Base-by-base conservation (phyloP, 2,329 filamentous ascomycete species). In the Epichloe coenophiala region DNA sequence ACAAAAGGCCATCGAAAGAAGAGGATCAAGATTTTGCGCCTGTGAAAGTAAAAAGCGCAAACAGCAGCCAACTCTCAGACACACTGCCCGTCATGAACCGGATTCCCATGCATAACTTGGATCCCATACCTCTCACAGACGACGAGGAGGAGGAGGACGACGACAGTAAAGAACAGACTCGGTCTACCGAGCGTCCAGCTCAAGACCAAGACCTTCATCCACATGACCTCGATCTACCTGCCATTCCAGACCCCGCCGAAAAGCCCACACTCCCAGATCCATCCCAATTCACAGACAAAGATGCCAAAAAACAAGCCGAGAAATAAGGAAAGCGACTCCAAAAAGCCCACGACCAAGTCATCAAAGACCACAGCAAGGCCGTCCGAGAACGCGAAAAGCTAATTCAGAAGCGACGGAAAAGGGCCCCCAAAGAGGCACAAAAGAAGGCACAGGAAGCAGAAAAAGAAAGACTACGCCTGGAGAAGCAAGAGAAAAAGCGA, bases 241-340 rank as follows among this genome's bases (percentile, higher is more conserved):
- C 68, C 0, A 67, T 77, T 36, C 72, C 74, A 2, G 65, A 72
- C 8, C 58, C 75, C 3, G 84, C 84, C 1, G 55, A 68, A 5
- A 66, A 71, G 2, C 66, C 64, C 3, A 53, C 55, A 1, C 52
- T 61, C 8, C 75, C 83, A 2, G 75, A 88, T 56, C 63, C 82
- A 1, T 69, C 71, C 43, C 67, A 72, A 45, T 82, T 79, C 60
- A 68, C 74, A 2, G 80, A 87, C 64, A 83, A 83, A 59, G 76
- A 80, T 6, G 71, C 78, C 31, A 77, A 80, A 87, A 87, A 85
- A 58, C 73, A 80, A 40, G 83, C 81, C 1, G 81, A 87, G 58
- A 85, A 83, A 51, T 82, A 88, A 58, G 73, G 80, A 50, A 77
- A 78, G 48, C 74, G 76, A 11, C 71, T 72, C 1, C 70, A 80